Evolutionary conservation across 345 rosid genomes (phyloP).

Genomic region (Gossypium stocksii): DNA sequence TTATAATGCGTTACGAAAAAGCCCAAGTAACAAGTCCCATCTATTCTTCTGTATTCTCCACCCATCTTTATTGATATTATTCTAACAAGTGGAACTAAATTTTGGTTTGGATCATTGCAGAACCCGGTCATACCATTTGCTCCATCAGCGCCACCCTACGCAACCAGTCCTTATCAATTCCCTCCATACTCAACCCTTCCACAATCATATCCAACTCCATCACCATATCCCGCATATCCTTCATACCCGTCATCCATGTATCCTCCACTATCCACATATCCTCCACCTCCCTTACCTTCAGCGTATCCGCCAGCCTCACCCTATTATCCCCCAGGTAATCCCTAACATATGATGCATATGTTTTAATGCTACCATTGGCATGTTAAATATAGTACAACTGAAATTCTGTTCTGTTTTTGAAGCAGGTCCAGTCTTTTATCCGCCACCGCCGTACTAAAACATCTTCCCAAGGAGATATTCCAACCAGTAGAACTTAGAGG

Average conservation of each 20-base stretch:
- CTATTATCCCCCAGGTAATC: constrained; percentile 50
- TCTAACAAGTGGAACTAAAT: constrained; percentile 1
- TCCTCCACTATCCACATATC: constrained; percentile 21
- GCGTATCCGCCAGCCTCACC: constrained; percentile 24
- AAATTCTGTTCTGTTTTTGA: not conserved
- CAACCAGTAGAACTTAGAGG: not conserved
- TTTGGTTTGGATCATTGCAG: constrained; percentile 32
- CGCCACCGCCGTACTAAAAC: constrained; percentile 51
- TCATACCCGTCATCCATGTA: constrained; percentile 24
- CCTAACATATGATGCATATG: not conserved
- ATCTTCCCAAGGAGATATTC: too few species aligned
- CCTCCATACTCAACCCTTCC: constrained; percentile 1
- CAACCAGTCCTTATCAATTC: not conserved
- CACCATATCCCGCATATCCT: constrained; percentile 29
- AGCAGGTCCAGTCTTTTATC: constrained; percentile 56
- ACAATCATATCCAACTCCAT: constrained; percentile 14
- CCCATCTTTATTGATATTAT: not conserved
- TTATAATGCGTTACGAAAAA: constrained; percentile 61
- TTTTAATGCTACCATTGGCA: not conserved
- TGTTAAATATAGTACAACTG: not conserved
- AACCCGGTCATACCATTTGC: constrained; percentile 27
- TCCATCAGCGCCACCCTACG: constrained; percentile 22
- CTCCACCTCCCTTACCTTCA: constrained; percentile 11
- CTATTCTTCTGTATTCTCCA: not conserved
- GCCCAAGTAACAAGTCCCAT: constrained; percentile 47